Conservation (phyloP, 306 rosid species). For the Hippophae gyantsensis region DNA sequence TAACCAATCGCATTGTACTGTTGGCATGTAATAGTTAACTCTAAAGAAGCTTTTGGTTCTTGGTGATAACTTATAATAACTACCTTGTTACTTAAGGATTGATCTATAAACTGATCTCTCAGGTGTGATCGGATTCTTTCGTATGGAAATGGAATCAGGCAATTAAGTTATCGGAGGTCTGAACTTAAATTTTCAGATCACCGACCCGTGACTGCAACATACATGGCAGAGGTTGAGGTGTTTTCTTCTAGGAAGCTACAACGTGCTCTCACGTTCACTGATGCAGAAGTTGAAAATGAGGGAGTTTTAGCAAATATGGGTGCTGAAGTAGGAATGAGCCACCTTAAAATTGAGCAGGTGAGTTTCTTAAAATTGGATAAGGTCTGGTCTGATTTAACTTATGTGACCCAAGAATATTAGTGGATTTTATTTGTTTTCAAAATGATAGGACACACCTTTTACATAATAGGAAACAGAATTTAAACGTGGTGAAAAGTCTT, state of each 20-base stretch:
- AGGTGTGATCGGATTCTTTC: conserved; percentile 98
- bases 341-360: conserved; percentile 32
- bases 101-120: conserved; percentile 14
- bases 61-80: no score
- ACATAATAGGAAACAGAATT: background rate
- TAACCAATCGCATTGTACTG: no score
- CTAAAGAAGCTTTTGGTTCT: no score
- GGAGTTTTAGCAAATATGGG: conserved; percentile 26
- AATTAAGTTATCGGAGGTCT: conserved; percentile 51
- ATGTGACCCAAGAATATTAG: background rate
- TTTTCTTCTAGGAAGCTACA: conserved; percentile 73
- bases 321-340: conserved; percentile 23
- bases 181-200: conserved; percentile 80
- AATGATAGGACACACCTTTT: background rate
- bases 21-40: no score
- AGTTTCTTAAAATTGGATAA: conserved; percentile 6
- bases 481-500: background rate
- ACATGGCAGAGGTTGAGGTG: conserved; percentile 76
- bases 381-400: background rate
- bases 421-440: background rate
- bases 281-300: conserved; percentile 72
- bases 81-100: no score
- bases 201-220: conserved; percentile 85
- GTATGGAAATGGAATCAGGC: conserved; percentile 66
- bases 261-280: conserved; percentile 65